Evolutionary conservation across 2,329 filamentous ascomycete species (phyloP).

Genomic region (Fusarium tricinctum): DNA sequence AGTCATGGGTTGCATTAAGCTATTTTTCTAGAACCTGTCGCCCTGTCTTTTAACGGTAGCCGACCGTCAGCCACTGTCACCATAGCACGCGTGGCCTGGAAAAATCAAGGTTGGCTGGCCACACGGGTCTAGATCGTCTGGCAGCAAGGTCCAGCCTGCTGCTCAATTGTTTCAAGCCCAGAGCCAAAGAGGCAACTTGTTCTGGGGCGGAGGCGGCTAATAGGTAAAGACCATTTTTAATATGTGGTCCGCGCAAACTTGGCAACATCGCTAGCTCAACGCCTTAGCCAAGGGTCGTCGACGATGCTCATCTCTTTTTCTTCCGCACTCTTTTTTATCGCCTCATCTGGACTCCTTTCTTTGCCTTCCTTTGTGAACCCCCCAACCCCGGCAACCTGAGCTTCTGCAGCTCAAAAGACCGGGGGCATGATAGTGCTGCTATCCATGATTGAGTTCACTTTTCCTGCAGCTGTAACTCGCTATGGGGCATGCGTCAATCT

Average conservation of each 20-base stretch:
- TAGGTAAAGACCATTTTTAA: constrained; percentile 9
- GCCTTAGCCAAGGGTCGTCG: not conserved
- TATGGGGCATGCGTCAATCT: not conserved
- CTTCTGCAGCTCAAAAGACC: not conserved
- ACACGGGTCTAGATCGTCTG: constrained; percentile 6
- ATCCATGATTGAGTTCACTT: not conserved
- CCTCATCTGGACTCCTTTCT: not conserved
- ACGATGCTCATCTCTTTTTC: constrained; percentile 14
- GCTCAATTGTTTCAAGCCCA: constrained; percentile 13
- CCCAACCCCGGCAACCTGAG: not conserved
- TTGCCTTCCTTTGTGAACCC: not conserved
- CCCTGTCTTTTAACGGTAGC: not conserved
- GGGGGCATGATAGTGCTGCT: not conserved
- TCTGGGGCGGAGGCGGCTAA: not conserved
- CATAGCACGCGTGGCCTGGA: constrained; percentile 2
- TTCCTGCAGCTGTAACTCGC: not conserved
- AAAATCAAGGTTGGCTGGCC: not conserved
- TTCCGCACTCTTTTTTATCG: not conserved
- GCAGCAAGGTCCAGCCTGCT: not conserved
- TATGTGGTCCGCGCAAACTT: constrained; percentile 13
- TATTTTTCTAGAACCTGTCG: constrained; percentile 25
- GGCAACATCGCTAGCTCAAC: constrained; percentile 4
- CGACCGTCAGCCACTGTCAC: not conserved
- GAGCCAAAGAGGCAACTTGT: constrained; percentile 11
- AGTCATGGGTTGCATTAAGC: constrained; percentile 32